These are phyloP conservation scores for Podaxis sp. DNA, from an alignment of 768 basidiomycete species.

Conservation along the genomic window DNA sequence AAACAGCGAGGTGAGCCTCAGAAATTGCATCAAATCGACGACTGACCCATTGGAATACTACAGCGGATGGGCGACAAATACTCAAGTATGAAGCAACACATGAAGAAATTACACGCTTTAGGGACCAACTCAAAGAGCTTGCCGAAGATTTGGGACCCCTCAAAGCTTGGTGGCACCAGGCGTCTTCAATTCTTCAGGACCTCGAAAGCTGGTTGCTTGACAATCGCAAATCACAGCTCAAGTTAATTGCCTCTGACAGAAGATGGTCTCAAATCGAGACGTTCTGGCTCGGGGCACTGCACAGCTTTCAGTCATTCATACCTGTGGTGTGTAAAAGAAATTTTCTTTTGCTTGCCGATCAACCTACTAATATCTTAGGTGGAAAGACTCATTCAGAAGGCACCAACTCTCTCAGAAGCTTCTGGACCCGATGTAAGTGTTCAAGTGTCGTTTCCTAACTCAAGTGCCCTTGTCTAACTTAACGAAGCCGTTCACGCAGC, in stretches of 20 bases:
- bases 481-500: not conserved
- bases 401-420: not conserved
- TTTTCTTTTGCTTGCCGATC: not conserved
- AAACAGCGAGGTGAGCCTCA: not conserved
- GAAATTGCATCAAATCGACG: not conserved
- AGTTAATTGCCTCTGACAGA: not conserved
- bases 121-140: not conserved
- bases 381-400: not conserved
- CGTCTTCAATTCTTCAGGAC: not conserved
- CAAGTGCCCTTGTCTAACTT: not conserved
- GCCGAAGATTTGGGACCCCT: not conserved
- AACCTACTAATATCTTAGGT: not conserved
- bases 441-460: not conserved
- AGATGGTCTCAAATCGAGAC: not conserved
- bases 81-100: not conserved
- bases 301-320: not conserved
- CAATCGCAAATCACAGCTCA: not conserved
- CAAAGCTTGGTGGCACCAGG: not conserved
- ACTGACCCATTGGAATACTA: not conserved
- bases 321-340: not conserved
- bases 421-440: not conserved
- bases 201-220: not conserved
- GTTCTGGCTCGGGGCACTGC: not conserved
- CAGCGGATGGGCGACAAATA: not conserved
- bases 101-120: not conserved